Base-by-base conservation (phyloP, 495 filamentous ascomycete species). In the Lepraria neglecta region DNA sequence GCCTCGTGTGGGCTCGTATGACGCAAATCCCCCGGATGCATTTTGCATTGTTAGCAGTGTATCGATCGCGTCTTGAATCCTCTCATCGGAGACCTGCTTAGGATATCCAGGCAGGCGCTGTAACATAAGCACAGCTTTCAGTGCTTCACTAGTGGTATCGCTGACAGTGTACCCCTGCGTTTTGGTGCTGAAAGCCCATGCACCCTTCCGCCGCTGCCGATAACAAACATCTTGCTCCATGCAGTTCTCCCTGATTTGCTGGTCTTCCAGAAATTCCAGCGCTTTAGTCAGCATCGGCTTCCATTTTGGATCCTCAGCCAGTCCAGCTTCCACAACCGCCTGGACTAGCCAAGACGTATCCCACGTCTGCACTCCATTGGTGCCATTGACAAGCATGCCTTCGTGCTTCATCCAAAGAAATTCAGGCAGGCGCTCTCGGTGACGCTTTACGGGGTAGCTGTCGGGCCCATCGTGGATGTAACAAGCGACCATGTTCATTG, bases 361-460 rank as follows among this genome's bases (percentile, higher is more conserved):
- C 94, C 94, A 98, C 47, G 84, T 87, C 74, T 98, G 94, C 15
- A 96, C 91, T 17, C 94, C 94, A 68, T 98, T 97, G 40, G 94
- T 98, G 40, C 94, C 94, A 71, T 97, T 97, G 72, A 86, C 85
- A 21, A 97, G 77, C 88, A 98, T 90, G 30, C 94, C 94, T 71
- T 97, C 94, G 45, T 82, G 63, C 45, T 92, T 96, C 59, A 97
- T 77, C 95, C 95, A 98, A 62, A 97, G 76, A 62, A 87, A 94
- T 65, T 98, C 95, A 44, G 88, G 75, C 27, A 94, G 71, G 17
- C 90, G 82, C 64, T 97, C 89, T 9, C 84, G 77, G 70, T 97
- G 95, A 27, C 86, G 81, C 45, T 81, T 79, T 28, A 97, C 87
- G 0, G 87, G 85, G 61, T 86, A 80, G 4, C 88, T 81, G 62